Conservation (phyloP, 129 eudicot species). For the Flaveria trinervia region DNA sequence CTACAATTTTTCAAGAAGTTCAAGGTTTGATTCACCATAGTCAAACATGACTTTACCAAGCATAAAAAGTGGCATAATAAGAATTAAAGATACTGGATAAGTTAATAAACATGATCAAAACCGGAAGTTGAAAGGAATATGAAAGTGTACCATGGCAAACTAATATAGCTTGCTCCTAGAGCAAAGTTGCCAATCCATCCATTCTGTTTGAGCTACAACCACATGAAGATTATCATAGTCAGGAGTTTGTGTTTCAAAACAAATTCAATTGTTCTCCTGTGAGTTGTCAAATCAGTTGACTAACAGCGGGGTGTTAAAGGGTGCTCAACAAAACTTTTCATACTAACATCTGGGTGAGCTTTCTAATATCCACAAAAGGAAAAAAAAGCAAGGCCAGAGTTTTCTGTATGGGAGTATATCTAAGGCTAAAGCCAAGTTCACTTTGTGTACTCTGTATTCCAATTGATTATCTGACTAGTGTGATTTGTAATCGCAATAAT, state of each 20-base stretch:
- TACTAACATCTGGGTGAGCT: background rate
- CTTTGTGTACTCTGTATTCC: background rate
- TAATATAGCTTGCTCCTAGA: constrained; percentile 88
- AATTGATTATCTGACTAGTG: background rate
- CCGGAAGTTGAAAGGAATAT: constrained; percentile 2
- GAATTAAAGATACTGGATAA: background rate
- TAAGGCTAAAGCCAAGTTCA: background rate
- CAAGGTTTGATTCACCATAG: constrained; percentile 18
- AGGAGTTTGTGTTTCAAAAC: background rate
- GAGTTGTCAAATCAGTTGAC: background rate
- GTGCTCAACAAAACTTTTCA: background rate
- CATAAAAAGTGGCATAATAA: too few relatives aligned
- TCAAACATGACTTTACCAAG: constrained; percentile 4
- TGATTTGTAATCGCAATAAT: background rate
- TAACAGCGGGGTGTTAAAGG: background rate
- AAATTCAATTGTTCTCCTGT: background rate
- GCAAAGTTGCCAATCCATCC: constrained; percentile 99
- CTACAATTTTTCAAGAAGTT: constrained; percentile 13
- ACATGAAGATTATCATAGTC: constrained; percentile 4
- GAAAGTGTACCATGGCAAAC: constrained; percentile 82
- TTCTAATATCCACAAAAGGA: background rate
- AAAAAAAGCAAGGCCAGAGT: background rate
- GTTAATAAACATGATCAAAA: constrained; percentile 11
- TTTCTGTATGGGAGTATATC: background rate
- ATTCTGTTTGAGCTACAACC: constrained; percentile 90